Evolutionary conservation across 257 asterid species (phyloP).

Genomic region (Solanum lycopersicoides): DNA sequence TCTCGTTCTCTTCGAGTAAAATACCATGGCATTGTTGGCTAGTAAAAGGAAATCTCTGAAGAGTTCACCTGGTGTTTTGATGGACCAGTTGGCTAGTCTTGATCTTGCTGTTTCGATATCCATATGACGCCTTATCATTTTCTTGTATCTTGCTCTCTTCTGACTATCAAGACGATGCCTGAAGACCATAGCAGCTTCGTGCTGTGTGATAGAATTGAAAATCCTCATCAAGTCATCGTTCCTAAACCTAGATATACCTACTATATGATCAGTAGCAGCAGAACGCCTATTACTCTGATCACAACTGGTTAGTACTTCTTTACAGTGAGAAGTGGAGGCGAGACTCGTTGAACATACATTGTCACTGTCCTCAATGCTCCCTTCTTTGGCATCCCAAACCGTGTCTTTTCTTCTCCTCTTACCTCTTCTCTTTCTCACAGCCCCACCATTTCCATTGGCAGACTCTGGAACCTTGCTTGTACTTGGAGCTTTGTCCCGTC

Average conservation of each 20-base stretch:
- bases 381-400: constrained; percentile 38
- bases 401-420: constrained; percentile 62
- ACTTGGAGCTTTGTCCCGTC: constrained; percentile 15
- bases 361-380: constrained; percentile 50
- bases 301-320: constrained; percentile 32
- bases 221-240: constrained; percentile 38
- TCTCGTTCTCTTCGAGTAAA: constrained; percentile 72
- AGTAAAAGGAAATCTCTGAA: constrained; percentile 75
- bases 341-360: constrained; percentile 41
- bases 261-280: constrained; percentile 5
- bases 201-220: constrained; percentile 42
- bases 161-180: constrained; percentile 91
- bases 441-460: constrained; percentile 22
- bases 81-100: constrained; percentile 32
- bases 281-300: constrained; percentile 14
- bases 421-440: constrained; percentile 64
- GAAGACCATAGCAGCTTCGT: constrained; percentile 60
- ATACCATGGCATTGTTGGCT: constrained; percentile 72
- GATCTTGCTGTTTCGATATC: constrained; percentile 68
- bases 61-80: constrained; percentile 52
- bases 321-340: constrained; percentile 25
- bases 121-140: constrained; percentile 54
- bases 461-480: constrained; percentile 12
- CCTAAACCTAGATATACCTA: constrained; percentile 7
- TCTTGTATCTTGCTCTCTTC: constrained; percentile 88